Base-by-base conservation (phyloP, 208 protist species). In the Herpetomonas samuelpessoai region DNA sequence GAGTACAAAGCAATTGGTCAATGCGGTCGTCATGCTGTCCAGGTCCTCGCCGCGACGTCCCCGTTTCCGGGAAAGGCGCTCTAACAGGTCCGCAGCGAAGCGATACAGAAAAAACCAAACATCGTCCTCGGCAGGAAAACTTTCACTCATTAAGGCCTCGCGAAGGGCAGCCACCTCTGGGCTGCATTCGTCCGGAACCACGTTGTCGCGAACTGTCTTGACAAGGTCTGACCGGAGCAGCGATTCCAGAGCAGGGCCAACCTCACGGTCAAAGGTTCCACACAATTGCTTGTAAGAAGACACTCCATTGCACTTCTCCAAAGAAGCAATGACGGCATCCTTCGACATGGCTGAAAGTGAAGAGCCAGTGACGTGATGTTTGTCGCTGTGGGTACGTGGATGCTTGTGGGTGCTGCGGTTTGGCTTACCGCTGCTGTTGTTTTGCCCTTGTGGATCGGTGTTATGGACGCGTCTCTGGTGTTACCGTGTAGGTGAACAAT, bases 21-120 rank as follows among this genome's bases (percentile, higher is more conserved):
- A 65, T 3, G 83, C 21, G 1, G 64, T 50, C 16, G 65, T 68
- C 2, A 54, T 53, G 6, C 9, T 29, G 31, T 52, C 47, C 14
- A 9, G 3, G 26, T 22, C 29, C 18, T 62, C 68, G n/a, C 60
- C 49, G 22, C 63, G 53, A 22, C 74, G 80, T 35, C 55, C 59
- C n/a, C 81, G 69, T 50, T 87, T 84, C 30, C 76, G 69, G 45
- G 66, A 44, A 26, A 67, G 54, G 19, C 86, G 77, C 54, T 85
- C 73, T 3, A 91, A 55, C 3, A 88, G 24, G 1, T 72, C 58
- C n/a, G 65, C 76, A 3, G 76, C 76, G 31, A 65, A 53, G 2
- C 79, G 71, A 57, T 75, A 77, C 7, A 89, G 45, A 27, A 95
- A 79, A 55, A 92, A 79, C 86, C 85, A 92, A 22, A 95, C 83